Evolutionary conservation across 768 basidiomycete species (phyloP).

Genomic region (Trametes coccinea): DNA sequence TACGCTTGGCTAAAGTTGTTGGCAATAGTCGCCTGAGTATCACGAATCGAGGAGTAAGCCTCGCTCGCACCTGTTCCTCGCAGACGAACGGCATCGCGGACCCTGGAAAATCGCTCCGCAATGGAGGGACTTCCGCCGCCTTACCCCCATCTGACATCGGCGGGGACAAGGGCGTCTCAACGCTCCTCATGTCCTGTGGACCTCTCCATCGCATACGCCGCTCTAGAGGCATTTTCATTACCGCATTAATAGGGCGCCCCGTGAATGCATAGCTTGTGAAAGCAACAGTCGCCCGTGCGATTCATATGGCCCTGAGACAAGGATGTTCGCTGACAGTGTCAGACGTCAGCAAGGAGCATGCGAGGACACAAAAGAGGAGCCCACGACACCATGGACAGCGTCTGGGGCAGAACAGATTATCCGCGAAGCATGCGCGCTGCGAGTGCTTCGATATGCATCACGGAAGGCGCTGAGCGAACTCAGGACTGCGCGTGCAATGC

Average conservation of each 20-base stretch:
- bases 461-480: too few relatives aligned
- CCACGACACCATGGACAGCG: not conserved
- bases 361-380: not conserved
- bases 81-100: not conserved
- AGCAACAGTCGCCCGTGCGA: not conserved
- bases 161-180: not conserved
- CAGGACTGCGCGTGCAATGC: not conserved
- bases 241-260: too few relatives aligned
- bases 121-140: not conserved
- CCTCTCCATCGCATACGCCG: too few relatives aligned
- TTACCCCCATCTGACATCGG: not conserved
- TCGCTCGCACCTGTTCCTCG: not conserved
- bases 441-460: not conserved
- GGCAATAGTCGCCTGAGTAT: not conserved
- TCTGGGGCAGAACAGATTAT: not conserved
- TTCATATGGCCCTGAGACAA: not conserved
- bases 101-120: not conserved
- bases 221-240: too few relatives aligned
- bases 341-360: not conserved
- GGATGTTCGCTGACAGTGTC: conserved; percentile 8
- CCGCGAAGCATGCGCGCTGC: not conserved
- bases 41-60: not conserved
- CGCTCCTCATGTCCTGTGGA: too few relatives aligned
- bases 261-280: not conserved
- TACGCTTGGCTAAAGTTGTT: not conserved